These are phyloP conservation scores for Pseudocercospora macadamiae DNA, from an alignment of 2,329 filamentous ascomycete species.

Conservation along the genomic window DNA sequence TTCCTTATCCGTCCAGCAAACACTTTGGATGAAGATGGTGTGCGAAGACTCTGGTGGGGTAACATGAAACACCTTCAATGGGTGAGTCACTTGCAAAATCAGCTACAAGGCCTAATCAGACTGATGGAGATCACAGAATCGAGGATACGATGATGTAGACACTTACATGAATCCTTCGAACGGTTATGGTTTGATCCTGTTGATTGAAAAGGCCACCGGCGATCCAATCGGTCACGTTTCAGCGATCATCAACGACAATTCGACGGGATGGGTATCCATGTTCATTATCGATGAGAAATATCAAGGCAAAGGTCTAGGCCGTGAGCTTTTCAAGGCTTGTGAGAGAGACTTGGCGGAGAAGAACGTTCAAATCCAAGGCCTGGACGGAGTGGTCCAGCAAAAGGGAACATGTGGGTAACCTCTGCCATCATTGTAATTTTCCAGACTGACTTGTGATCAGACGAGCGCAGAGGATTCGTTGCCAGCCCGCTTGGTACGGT, in stretches of 20 bases:
- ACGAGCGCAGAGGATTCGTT: conserved; percentile 40
- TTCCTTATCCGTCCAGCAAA: conserved; percentile 25
- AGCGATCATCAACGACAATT: conserved; percentile 39
- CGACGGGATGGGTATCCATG: conserved; percentile 44
- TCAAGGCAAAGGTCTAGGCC: conserved; percentile 40
- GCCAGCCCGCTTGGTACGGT: conserved; percentile 32
- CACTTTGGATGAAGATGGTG: conserved; percentile 23
- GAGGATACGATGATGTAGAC: conserved; percentile 36
- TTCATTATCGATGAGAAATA: conserved; percentile 39
- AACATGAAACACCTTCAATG: conserved; percentile 41
- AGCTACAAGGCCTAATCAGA: background rate
- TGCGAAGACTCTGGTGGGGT: conserved; percentile 39
- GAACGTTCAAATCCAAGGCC: conserved; percentile 34
- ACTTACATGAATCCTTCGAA: conserved; percentile 38
- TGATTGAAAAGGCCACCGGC: conserved; percentile 30
- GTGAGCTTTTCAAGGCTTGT: conserved; percentile 36
- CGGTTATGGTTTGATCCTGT: conserved; percentile 38
- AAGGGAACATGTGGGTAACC: conserved; percentile 35
- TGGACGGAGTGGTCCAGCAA: conserved; percentile 44
- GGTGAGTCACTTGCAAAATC: conserved; percentile 28
- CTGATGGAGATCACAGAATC: conserved; percentile 34
- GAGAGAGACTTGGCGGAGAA: conserved; percentile 30
- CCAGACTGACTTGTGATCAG: conserved; percentile 3
- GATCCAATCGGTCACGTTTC: conserved; percentile 40
- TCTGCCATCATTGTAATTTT: background rate